phyloP scores from a whole-genome alignment of 1,139 yeast species.

The Arxiozyma bovina region DNA sequence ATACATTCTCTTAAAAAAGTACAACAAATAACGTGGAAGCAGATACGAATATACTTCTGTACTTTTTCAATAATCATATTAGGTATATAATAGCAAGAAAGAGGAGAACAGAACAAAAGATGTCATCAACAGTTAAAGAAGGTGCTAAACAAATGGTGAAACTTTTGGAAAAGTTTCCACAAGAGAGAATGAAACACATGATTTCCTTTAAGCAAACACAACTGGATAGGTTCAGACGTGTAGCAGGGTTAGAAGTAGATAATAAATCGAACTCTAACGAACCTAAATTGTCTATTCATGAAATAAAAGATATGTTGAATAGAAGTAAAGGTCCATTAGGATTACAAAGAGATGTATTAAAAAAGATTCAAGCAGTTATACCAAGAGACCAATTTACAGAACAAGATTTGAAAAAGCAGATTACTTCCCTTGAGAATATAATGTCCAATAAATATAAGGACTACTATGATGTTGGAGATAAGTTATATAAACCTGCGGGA shows the following conservation, averaged over 20 bases:
- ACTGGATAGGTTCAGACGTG: conserved; percentile 44
- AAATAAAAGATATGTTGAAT: conserved; percentile 29
- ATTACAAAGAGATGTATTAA: conserved; percentile 25
- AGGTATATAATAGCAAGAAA: background rate
- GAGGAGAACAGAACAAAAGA: background rate
- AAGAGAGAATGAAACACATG: conserved; percentile 56
- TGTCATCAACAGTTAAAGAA: conserved; percentile 24
- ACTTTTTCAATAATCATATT: too few relatives aligned
- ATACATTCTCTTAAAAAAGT: too few relatives aligned
- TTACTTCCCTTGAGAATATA: conserved; percentile 48
- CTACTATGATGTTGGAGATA: conserved; percentile 56
- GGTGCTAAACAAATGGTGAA: conserved; percentile 37
- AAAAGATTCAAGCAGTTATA: conserved; percentile 34
- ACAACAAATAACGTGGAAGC: background rate
- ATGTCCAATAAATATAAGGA: conserved; percentile 54
- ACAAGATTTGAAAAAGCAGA: conserved; percentile 51
- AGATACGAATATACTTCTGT: background rate
- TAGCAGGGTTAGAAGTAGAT: conserved; percentile 36
- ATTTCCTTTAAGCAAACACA: conserved; percentile 62
- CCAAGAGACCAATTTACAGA: conserved; percentile 38
- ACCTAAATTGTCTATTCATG: conserved; percentile 28
- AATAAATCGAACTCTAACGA: conserved; percentile 23
- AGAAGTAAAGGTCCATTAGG: conserved; percentile 31
- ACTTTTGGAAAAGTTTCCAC: conserved; percentile 43
- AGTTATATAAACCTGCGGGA: conserved; percentile 67